Percentiles rank a stretch among this genome's conserved stretches.
These are phyloP conservation scores for Huntiella omanensis DNA, from an alignment of 2,329 filamentous ascomycete genomes.

Conservation along the genomic window DNA sequence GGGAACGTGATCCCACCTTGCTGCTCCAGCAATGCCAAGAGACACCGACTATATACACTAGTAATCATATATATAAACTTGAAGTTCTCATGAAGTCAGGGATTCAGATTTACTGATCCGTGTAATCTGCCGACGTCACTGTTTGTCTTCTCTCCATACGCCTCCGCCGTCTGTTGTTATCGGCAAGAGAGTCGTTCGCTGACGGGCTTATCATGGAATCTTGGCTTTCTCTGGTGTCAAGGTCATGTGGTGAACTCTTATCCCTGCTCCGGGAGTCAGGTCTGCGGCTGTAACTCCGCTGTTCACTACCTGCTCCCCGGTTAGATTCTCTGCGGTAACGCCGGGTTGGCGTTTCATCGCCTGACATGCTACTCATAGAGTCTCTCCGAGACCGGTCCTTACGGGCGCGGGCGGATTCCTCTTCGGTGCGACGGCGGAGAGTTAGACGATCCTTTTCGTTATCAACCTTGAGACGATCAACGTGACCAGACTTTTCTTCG, in stretches of 20 bases:
- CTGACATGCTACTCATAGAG: slow-evolving; percentile 39
- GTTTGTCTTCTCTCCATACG: slow-evolving; percentile 33
- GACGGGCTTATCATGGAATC: slow-evolving; percentile 31
- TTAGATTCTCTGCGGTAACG: slow-evolving; percentile 32
- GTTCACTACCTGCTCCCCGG: slow-evolving; percentile 6
- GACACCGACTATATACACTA: background rate
- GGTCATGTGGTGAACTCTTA: slow-evolving; percentile 40
- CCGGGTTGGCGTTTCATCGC: slow-evolving; percentile 29
- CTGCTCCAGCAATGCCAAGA: background rate
- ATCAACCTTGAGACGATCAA: slow-evolving; percentile 27
- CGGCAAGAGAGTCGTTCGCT: slow-evolving; percentile 23
- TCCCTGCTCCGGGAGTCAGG: slow-evolving; percentile 33
- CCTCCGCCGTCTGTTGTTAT: slow-evolving; percentile 32
- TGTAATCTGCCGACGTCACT: slow-evolving; percentile 13
- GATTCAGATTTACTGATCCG: background rate
- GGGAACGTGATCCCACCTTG: background rate
- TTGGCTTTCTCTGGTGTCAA: slow-evolving; percentile 28
- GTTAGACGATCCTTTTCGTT: slow-evolving; percentile 39
- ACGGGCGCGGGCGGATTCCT: slow-evolving; percentile 26
- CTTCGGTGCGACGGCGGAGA: slow-evolving; percentile 39
- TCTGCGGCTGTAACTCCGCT: slow-evolving; percentile 1
- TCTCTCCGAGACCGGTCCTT: slow-evolving; percentile 23
- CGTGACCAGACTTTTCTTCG: slow-evolving; percentile 29
- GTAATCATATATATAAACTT: background rate
- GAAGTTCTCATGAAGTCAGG: too few relatives aligned